These are phyloP conservation scores for Mycena capillaripes DNA, from an alignment of 768 basidiomycete species.

Conservation along the genomic window DNA sequence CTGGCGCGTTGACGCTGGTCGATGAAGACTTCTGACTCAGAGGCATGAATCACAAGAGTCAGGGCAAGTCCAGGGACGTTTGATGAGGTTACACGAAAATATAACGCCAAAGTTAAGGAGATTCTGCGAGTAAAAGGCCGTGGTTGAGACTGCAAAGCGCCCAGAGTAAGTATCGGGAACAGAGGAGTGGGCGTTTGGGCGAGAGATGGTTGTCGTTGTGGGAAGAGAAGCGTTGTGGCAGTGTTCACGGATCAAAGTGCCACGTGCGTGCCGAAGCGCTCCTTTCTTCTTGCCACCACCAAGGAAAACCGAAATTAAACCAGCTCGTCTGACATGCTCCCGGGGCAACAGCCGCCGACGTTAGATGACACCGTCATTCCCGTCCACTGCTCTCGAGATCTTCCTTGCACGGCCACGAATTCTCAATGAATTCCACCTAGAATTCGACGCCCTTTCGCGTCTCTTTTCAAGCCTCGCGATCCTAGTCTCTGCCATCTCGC, in stretches of 20 bases:
- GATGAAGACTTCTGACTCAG: background rate
- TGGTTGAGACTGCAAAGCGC: conserved; percentile 1
- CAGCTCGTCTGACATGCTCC: background rate
- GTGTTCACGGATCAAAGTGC: conserved; percentile 6
- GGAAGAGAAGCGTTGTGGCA: conserved; percentile 1
- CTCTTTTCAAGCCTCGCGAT: background rate
- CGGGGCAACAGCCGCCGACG: background rate
- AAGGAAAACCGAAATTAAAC: background rate
- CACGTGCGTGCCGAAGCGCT: background rate
- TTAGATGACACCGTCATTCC: background rate
- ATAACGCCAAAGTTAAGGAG: background rate
- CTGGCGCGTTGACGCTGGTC: background rate
- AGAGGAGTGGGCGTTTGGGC: background rate
- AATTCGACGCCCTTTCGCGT: background rate
- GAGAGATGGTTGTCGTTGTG: background rate
- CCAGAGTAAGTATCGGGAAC: background rate
- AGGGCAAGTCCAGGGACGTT: background rate
- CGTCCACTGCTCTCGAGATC: conserved; percentile 1
- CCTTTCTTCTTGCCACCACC: background rate
- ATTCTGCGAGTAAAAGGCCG: background rate
- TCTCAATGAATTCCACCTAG: background rate
- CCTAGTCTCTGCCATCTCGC: background rate
- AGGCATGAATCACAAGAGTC: no score
- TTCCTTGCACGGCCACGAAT: background rate
- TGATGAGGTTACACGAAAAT: background rate